Evolutionary conservation across 192 early-diverging fungal species (phyloP), one percentile per base, ranked within the genome.

Genomic region (Coemansia sp.): DNA sequence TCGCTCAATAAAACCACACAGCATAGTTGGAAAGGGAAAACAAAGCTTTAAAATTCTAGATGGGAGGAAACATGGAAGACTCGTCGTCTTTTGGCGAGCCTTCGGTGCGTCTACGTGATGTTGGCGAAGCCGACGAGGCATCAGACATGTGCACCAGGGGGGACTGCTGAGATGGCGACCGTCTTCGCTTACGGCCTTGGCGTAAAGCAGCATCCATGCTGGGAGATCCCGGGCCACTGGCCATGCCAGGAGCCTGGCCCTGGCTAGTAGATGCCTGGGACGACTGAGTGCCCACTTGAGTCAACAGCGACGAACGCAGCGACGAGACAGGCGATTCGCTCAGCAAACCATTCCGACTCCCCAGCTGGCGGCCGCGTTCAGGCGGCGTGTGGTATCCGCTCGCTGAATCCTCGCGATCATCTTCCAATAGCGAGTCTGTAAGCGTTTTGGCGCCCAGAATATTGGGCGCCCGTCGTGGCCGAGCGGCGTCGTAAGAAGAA

Each of bases 271-370:
- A 42, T 40, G 56, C 17, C 0, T 21, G 60, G 1, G 56, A 34
- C 2, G 18, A 10, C 8, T 32, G 47, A n/a, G 11, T 49, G 26
- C 8, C 21, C 12, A 51, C 42, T 42, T 42, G 67, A n/a, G 44
- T 59, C 37, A 59, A 48, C 32, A 77, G 60, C 18, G 74, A 77
- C 7, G 74, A 77, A 38, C 74, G 74, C 37, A 77, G 60, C 26
- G 74, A 77, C 14, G 74, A 77, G 21, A 77, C 64, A 3, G 74
- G 74, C 49, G 74, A 77, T 16, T 60, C 63, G 7, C 67, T 67
- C 30, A 69, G 60, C n/a, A 65, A 28, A 9, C 56, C 18, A 17
- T 44, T 15, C 7, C 68, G 61, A 26, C 16, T 47, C 30, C 62
- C 57, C 2, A 71, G 38, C 26, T 58, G 61, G 7, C 58, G 68